These are phyloP conservation scores for Paraleonurus japonicus DNA, from an alignment of 257 asterid genomes.

Conservation along the genomic window DNA sequence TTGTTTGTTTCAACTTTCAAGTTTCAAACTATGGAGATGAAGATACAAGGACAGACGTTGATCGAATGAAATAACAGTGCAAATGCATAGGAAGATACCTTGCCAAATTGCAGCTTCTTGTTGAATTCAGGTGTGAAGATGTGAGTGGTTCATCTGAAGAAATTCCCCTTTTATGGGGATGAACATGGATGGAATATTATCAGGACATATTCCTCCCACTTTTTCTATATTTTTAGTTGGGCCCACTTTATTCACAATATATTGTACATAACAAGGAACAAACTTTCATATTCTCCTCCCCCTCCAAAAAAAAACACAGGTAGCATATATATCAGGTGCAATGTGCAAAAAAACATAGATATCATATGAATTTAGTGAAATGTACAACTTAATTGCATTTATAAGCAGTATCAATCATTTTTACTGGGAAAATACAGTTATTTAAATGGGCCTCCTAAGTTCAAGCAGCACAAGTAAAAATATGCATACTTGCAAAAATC, in stretches of 20 bases:
- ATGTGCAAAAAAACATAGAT: too few relatives aligned
- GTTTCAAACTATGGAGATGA: too few relatives aligned
- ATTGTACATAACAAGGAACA: too few relatives aligned
- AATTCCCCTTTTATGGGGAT: neutral
- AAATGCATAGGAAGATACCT: neutral
- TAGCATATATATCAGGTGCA: too few relatives aligned
- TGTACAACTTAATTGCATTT: too few relatives aligned
- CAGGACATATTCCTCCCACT: slow-evolving; percentile 20
- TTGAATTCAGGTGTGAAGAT: neutral
- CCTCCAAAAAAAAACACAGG: too few relatives aligned
- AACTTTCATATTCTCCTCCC: too few relatives aligned
- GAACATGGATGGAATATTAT: slow-evolving; percentile 44
- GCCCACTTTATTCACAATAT: neutral
- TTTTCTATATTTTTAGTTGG: neutral
- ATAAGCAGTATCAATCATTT: too few relatives aligned
- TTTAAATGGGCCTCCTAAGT: neutral
- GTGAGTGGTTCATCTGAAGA: neutral
- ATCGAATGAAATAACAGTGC: neutral
- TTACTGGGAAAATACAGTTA: too few relatives aligned
- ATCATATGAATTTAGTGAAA: too few relatives aligned
- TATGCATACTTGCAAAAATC: neutral
- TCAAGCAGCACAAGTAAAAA: neutral
- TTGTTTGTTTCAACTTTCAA: neutral
- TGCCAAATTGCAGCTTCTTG: neutral
- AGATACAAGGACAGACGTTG: neutral